Percentiles rank a stretch among this genome's conserved stretches.
phyloP scores from a whole-genome alignment of 192 early-diverging fungal genomes.

The Backusella tarrabulga region DNA sequence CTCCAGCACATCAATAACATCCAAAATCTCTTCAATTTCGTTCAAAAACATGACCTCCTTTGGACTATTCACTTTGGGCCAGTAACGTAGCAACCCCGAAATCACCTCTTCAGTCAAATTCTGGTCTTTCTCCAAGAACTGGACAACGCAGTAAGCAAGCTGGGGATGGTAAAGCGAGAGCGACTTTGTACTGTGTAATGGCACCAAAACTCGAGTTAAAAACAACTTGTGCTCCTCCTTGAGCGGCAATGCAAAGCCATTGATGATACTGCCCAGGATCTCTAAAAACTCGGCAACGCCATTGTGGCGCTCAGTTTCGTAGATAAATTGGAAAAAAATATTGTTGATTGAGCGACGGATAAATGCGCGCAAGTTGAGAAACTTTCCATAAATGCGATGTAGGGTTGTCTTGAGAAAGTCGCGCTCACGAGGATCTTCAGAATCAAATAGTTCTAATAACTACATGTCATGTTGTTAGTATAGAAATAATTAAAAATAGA shows the following conservation, averaged over 20 bases:
- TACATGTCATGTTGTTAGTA: constrained; percentile 27
- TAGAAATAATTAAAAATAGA: neutral
- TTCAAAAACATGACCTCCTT: constrained; percentile 96
- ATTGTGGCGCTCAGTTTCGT: constrained; percentile 88
- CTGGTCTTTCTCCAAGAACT: constrained; percentile 92
- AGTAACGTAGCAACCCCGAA: constrained; percentile 80
- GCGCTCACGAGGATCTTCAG: constrained; percentile 89
- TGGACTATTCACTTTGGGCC: constrained; percentile 93
- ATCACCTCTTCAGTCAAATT: constrained; percentile 68
- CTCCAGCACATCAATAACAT: constrained; percentile 81
- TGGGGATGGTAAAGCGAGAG: constrained; percentile 87
- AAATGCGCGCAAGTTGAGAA: constrained; percentile 86
- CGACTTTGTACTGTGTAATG: constrained; percentile 86
- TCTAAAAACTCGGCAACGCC: constrained; percentile 91
- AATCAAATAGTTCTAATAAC: constrained; percentile 89
- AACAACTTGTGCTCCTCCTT: constrained; percentile 95
- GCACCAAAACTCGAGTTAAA: constrained; percentile 79
- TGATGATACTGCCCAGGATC: constrained; percentile 93
- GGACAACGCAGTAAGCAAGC: constrained; percentile 89
- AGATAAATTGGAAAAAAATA: constrained; percentile 90
- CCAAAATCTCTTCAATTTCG: constrained; percentile 89
- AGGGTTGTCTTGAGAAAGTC: constrained; percentile 92
- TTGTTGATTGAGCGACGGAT: constrained; percentile 90
- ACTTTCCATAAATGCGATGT: constrained; percentile 92
- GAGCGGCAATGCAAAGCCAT: constrained; percentile 90